Base-by-base conservation (phyloP, 139 green algal species). In the Picochlorum sp. region DNA sequence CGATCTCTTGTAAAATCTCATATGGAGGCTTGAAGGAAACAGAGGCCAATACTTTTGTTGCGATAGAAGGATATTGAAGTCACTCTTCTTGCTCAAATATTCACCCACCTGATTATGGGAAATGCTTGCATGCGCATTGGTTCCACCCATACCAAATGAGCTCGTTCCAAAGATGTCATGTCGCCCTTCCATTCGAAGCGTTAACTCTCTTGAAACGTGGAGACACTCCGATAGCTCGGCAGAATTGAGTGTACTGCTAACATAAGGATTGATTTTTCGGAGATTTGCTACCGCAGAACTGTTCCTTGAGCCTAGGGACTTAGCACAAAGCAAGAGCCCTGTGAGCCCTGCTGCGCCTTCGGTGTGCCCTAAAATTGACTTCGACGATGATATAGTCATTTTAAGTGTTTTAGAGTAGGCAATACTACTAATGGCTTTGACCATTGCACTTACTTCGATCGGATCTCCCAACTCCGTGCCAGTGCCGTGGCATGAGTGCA, bases 381-480 rank as follows among this genome's bases (percentile, higher is more conserved):
- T 70, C 13, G 49, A 81, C 81, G 49, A 51, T 15, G 13, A 16
- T 6, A 65, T 11, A 32, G 23, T 51, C 26, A 65, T 5, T 30
- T 30, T 30, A 7, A 30, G 28, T 30, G 28, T 30, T 30, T 30
- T 30, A 30, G 28, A 30, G 28, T 30, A 30, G 28, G 28, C 4
- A 30, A 30, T 30, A 57, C 44, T 18, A 37, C 52, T 34, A 14
- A 73, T 30, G 6, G 62, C 62, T 45, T 50, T 30, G 4, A 51
- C 23, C 15, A 77, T 49, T 6, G 88, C 86, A 2, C 80, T 81
- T 2, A 92, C 63, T 64, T 95, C 88, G 38, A 95, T 95, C 6
- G 88, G 87, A 64, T 95, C 89, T 16, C 89, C 89, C 18, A 96
- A 81, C 6, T 83, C 66, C 13, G 89, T 96, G 9, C 89, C 89